A percentile compares a stretch with the other conserved stretches of the same genome.
Conservation (phyloP, 129 eudicot species). For the Saussurea involucrata region DNA sequence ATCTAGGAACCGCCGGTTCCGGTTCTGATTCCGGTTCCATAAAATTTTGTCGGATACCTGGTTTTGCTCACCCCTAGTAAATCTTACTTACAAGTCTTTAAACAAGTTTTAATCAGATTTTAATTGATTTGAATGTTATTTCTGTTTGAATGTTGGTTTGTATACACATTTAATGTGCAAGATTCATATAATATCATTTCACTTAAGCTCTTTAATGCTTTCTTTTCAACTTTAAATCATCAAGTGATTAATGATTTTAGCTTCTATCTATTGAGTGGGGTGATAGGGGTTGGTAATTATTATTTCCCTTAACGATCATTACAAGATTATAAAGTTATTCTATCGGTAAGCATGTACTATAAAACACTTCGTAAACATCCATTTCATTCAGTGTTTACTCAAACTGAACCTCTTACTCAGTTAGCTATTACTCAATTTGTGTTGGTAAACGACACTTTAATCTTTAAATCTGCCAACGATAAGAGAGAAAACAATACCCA, state of each 20-base stretch:
- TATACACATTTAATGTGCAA: background rate
- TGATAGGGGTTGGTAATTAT: slow-evolving; percentile 22
- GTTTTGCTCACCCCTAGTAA: no score
- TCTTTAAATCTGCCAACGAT: background rate
- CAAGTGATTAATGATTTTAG: slow-evolving; percentile 6
- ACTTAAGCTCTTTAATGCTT: slow-evolving; percentile 1
- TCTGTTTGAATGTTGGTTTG: background rate
- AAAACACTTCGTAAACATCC: background rate
- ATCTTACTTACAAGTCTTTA: background rate
- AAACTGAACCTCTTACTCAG: background rate
- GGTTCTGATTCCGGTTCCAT: no score
- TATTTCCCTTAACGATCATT: background rate
- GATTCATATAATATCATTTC: background rate
- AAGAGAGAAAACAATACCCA: no score
- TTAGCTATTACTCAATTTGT: background rate
- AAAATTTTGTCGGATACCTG: no score
- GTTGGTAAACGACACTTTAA: background rate
- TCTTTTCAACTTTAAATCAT: slow-evolving; percentile 18
- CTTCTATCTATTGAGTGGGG: slow-evolving; percentile 16
- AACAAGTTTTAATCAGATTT: background rate
- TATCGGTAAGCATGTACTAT: background rate
- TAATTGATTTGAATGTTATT: background rate
- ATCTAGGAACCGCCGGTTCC: no score
- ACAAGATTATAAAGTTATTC: background rate
- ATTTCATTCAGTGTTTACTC: background rate